Evolutionary conservation across 345 rosid species (phyloP), one percentile per base, ranked within the genome.

Genomic region (Anacardium occidentale): DNA sequence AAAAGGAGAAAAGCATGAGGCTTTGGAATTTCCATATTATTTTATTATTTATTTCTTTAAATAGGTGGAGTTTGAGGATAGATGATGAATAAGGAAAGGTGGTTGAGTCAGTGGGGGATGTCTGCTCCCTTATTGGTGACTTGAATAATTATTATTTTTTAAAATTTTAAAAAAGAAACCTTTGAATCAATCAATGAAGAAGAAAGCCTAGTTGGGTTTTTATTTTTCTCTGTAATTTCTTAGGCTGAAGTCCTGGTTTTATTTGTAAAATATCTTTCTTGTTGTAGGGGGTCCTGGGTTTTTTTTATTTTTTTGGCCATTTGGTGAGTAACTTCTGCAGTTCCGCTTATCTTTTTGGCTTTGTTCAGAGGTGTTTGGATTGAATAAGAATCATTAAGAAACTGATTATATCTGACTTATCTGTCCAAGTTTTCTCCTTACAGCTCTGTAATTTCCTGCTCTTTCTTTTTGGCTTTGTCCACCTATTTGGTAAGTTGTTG

Each of bases 1-100:
- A 78, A 78, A 84, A 83, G 65, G 74, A 81, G 88, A 66, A 86
- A 84, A 78, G 26, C 61, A 74, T 63, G 79, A 78, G 81, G 80
- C 66, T 76, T 72, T 70, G 66, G 62, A 60, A 72, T 74, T 45
- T 47, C 75, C 12, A 1, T 1, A 21, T 11, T 26, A 17, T 4
- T 51, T 10, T 29, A 18, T 52, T 9, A 10, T 29, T 29, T n/a
- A 29, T 5, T 59, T 57, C 45, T 70, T 18, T 45, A 47, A 58
- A 64, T 79, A 24, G 73, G 75, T 68, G 57, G 68, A 55, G 60
- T 65, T 52, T 54, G 42, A 48, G 52, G 20, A 42, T 71, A 55
- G 60, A 54, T 26, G 44, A 71, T 54, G 68, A 62, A 76, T 44
- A 26, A 66, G 80, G 76, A 75, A 81, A 82, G 78, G 55, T 71